These are phyloP conservation scores for Tylopilus sp. DNA, from an alignment of 1,284 basidiomycete species.

Conservation along the genomic window DNA sequence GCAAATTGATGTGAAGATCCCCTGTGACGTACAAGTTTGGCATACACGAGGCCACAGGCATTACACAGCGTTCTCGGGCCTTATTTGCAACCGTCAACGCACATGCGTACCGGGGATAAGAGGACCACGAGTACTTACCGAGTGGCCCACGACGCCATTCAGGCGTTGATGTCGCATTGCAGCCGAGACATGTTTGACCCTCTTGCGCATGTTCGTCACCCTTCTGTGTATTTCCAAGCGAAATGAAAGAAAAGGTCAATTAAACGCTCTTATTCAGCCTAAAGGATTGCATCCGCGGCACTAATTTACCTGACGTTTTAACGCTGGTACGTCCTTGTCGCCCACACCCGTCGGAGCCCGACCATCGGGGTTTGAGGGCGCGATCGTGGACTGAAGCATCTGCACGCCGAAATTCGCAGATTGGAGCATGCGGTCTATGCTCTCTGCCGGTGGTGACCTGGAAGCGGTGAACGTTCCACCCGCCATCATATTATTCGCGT, in stretches of 20 bases:
- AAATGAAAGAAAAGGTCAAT: constrained; percentile 12
- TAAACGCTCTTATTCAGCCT: constrained; percentile 1
- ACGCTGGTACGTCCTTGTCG: constrained; percentile 33
- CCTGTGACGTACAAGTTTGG: constrained; percentile 48
- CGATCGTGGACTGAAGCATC: constrained; percentile 42
- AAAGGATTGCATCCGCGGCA: constrained; percentile 20
- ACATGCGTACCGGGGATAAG: constrained; percentile 26
- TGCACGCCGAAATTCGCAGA: constrained; percentile 52
- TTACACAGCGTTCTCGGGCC: constrained; percentile 57
- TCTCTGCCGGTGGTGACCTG: constrained; percentile 35
- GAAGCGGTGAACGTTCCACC: constrained; percentile 27
- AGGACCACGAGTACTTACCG: constrained; percentile 45
- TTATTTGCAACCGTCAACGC: constrained; percentile 28
- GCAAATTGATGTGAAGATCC: constrained; percentile 18
- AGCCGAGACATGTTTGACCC: constrained; percentile 71
- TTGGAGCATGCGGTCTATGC: constrained; percentile 45
- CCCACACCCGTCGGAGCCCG: constrained; percentile 18
- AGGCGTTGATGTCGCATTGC: constrained; percentile 77
- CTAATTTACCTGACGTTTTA: constrained; percentile 45
- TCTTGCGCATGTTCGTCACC: constrained; percentile 45
- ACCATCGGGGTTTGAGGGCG: constrained; percentile 31
- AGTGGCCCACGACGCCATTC: constrained; percentile 79
- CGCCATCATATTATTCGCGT: constrained; percentile 32
- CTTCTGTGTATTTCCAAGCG: constrained; percentile 35
- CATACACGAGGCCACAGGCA: constrained; percentile 57